Conservation (phyloP, 331 rosid genomes). For the Malus hybrid region DNA sequence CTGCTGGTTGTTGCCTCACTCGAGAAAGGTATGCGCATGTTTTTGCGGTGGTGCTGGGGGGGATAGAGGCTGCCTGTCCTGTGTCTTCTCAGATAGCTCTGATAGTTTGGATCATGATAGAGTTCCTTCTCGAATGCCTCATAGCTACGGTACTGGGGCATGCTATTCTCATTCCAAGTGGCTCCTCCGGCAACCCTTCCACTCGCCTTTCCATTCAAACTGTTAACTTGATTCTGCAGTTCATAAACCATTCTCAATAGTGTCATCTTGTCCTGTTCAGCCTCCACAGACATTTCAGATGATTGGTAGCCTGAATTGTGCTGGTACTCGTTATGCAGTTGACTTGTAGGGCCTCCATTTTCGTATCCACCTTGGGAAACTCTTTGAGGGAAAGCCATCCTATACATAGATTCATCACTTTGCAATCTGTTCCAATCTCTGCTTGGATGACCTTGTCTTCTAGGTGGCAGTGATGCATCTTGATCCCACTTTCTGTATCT, state of each 20-base stretch:
- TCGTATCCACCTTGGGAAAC: constrained; percentile 30
- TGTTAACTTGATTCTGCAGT: constrained; percentile 56
- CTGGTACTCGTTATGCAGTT: constrained; percentile 30
- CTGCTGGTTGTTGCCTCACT: constrained; percentile 50
- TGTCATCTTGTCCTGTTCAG: constrained; percentile 50
- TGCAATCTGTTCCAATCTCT: constrained; percentile 29
- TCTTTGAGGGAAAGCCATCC: constrained; percentile 28
- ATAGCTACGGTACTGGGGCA: constrained; percentile 25
- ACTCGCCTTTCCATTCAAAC: constrained; percentile 24
- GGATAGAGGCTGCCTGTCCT: constrained; percentile 23
- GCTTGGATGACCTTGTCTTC: constrained; percentile 21
- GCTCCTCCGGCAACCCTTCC: constrained; percentile 29
- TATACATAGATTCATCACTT: constrained; percentile 34
- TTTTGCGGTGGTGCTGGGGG: constrained; percentile 33
- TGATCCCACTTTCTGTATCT: constrained; percentile 28
- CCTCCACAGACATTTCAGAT: constrained; percentile 23
- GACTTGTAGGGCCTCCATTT: constrained; percentile 32
- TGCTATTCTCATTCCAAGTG: constrained; percentile 30
- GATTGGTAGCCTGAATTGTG: constrained; percentile 38
- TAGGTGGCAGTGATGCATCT: constrained; percentile 31
- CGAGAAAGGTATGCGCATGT: constrained; percentile 50
- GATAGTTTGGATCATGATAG: constrained; percentile 33
- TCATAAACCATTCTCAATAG: constrained; percentile 49
- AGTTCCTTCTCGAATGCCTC: constrained; percentile 31
- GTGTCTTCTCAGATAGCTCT: constrained; percentile 32